A percentile compares a stretch with the other conserved stretches of the same genome.
Evolutionary conservation across 2,329 filamentous ascomycete genomes (phyloP).

Genomic region (Aspergillus glaucus): DNA sequence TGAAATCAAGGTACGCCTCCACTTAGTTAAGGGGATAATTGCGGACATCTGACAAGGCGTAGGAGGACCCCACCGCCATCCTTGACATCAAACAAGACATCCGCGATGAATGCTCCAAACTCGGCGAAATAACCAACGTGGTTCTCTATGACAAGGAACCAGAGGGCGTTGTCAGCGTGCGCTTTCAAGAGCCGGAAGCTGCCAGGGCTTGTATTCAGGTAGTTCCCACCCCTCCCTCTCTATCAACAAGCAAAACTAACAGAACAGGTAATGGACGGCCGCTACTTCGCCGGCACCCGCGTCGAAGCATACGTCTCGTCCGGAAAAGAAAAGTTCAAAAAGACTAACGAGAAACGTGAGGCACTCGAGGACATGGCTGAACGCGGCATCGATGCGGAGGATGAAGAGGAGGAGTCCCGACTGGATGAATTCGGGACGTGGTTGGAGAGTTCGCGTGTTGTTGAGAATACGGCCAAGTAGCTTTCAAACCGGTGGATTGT

Average conservation of each 20-base stretch:
- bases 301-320: conserved; percentile 67
- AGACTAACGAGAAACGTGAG: conserved; percentile 48
- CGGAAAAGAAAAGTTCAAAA: conserved; percentile 67
- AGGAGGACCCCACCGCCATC: conserved; percentile 72
- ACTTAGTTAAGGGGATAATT: too few relatives aligned
- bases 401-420: conserved; percentile 40
- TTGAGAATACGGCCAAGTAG: conserved; percentile 20
- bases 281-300: conserved; percentile 66
- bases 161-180: conserved; percentile 77
- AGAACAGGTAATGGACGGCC: conserved; percentile 60
- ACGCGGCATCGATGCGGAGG: conserved; percentile 35
- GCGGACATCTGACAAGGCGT: too few relatives aligned
- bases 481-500: neutral
- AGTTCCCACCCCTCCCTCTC: too few relatives aligned
- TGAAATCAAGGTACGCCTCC: conserved; percentile 58
- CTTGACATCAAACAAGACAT: conserved; percentile 94
- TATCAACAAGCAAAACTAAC: too few relatives aligned
- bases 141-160: conserved; percentile 81
- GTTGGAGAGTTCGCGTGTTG: conserved; percentile 31
- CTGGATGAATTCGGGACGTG: conserved; percentile 46
- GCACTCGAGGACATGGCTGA: conserved; percentile 43
- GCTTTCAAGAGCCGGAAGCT: conserved; percentile 65
- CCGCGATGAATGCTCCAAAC: conserved; percentile 77
- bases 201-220: conserved; percentile 60
- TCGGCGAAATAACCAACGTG: conserved; percentile 84